A percentile compares a stretch with the other conserved stretches of the same genome.
Evolutionary conservation across 805 yeast species (phyloP).

Genomic region (Candida orba): DNA sequence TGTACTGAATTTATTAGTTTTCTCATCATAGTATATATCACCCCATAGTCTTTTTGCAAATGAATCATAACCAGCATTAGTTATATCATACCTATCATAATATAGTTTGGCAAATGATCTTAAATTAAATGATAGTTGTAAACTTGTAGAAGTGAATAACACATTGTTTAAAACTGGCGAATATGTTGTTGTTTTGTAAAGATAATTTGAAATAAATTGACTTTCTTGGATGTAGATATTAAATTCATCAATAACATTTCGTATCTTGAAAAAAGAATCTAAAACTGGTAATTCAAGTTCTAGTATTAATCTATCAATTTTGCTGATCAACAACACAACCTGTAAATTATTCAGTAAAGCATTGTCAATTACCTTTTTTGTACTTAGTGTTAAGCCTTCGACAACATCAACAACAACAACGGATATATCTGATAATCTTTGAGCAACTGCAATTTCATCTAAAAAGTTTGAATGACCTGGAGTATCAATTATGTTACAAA

Average conservation of each 20-base stretch:
- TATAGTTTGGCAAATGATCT: constrained; percentile 54
- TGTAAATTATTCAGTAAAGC: constrained; percentile 44
- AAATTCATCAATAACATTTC: constrained; percentile 53
- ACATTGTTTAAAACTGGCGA: constrained; percentile 66
- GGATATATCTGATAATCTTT: constrained; percentile 56
- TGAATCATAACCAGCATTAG: constrained; percentile 26
- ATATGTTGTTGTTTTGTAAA: constrained; percentile 18
- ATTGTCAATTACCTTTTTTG: constrained; percentile 44
- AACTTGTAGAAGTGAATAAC: constrained; percentile 61
- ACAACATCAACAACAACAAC: constrained; percentile 74
- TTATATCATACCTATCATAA: constrained; percentile 25
- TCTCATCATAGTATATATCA: constrained; percentile 44
- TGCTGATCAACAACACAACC: constrained; percentile 61
- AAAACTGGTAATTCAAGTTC: constrained; percentile 71
- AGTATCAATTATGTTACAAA: constrained; percentile 65
- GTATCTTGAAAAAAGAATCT: constrained; percentile 66
- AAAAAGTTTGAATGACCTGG: constrained; percentile 89
- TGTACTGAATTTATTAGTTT: constrained; percentile 36
- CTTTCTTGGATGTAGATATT: constrained; percentile 42
- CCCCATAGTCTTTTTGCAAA: constrained; percentile 74
- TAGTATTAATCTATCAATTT: constrained; percentile 76
- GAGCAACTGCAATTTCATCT: constrained; percentile 61
- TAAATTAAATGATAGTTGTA: constrained; percentile 60
- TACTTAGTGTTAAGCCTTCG: constrained; percentile 67
- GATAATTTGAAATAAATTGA: constrained; percentile 21